Evolutionary conservation across 1,284 basidiomycete genomes (phyloP).

Genomic region (Cryptococcus sp.): DNA sequence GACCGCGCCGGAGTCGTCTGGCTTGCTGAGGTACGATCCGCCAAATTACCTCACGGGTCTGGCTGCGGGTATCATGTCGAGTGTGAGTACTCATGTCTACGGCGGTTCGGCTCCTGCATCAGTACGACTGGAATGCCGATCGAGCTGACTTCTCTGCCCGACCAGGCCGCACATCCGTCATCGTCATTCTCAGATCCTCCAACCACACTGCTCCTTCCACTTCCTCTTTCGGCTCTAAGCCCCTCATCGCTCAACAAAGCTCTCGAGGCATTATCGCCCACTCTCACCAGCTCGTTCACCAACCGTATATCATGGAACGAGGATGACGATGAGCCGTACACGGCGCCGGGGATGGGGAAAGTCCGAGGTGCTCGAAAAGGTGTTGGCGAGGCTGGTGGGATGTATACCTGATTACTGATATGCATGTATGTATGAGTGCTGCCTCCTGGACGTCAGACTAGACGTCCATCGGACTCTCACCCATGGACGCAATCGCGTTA

Average conservation of each 20-base stretch:
- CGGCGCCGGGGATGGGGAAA: constrained; percentile 38
- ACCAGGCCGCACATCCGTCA: constrained; percentile 32
- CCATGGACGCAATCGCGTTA: too few relatives aligned
- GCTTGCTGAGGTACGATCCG: constrained; percentile 23
- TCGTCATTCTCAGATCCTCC: constrained; percentile 11
- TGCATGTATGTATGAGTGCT: neutral
- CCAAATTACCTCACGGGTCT: constrained; percentile 47
- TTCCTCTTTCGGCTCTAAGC: constrained; percentile 35
- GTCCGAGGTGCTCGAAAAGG: constrained; percentile 7
- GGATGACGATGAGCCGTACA: constrained; percentile 43
- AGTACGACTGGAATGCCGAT: neutral
- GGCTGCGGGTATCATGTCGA: constrained; percentile 34
- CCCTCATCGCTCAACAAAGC: constrained; percentile 6
- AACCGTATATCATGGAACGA: constrained; percentile 31
- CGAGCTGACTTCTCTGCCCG: constrained; percentile 6
- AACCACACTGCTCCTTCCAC: constrained; percentile 33
- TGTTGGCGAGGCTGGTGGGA: constrained; percentile 25
- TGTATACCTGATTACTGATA: constrained; percentile 33
- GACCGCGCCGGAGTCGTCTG: neutral
- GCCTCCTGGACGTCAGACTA: too few relatives aligned
- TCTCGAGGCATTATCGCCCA: constrained; percentile 8
- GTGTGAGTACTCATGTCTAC: constrained; percentile 16
- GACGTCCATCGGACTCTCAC: too few relatives aligned
- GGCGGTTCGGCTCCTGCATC: neutral
- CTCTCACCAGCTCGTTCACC: neutral